Evolutionary conservation across 2,329 filamentous ascomycete genomes (phyloP).

Genomic region (Ceratocystis cacaofunesta): DNA sequence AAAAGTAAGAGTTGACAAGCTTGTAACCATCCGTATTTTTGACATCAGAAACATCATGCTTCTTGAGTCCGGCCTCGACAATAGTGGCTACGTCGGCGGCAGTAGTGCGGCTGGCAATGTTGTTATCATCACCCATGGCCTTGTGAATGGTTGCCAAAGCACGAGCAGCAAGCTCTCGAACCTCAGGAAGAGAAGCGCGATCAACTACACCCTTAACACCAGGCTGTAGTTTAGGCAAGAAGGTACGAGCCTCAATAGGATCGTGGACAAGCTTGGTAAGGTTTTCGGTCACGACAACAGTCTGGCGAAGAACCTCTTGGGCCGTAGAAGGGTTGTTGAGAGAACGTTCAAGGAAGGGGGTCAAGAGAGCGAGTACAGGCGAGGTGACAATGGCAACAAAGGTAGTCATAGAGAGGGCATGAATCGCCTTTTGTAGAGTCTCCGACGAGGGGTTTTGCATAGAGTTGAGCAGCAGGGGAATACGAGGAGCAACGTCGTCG

Average conservation of each 20-base stretch:
- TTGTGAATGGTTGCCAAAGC: conserved; percentile 79
- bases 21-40: conserved; percentile 42
- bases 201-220: conserved; percentile 82
- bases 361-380: conserved; percentile 84
- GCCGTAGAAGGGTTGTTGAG: conserved; percentile 81
- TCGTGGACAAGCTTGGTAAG: conserved; percentile 94
- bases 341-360: conserved; percentile 83
- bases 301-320: conserved; percentile 90
- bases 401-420: conserved; percentile 92
- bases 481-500: conserved; percentile 85
- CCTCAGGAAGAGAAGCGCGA: conserved; percentile 82
- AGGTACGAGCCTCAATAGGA: conserved; percentile 84
- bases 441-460: conserved; percentile 89
- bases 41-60: conserved; percentile 41
- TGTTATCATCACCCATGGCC: conserved; percentile 63
- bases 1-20: conserved; percentile 56
- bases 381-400: conserved; percentile 95
- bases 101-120: conserved; percentile 48
- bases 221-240: conserved; percentile 85
- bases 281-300: conserved; percentile 93
- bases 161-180: conserved; percentile 73
- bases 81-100: conserved; percentile 59
- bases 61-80: conserved; percentile 62
- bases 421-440: conserved; percentile 87
- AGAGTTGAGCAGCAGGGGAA: conserved; percentile 81